Evolutionary conservation across 2,329 filamentous ascomycete species (phyloP).

Genomic region (Colletotrichum sp.): DNA sequence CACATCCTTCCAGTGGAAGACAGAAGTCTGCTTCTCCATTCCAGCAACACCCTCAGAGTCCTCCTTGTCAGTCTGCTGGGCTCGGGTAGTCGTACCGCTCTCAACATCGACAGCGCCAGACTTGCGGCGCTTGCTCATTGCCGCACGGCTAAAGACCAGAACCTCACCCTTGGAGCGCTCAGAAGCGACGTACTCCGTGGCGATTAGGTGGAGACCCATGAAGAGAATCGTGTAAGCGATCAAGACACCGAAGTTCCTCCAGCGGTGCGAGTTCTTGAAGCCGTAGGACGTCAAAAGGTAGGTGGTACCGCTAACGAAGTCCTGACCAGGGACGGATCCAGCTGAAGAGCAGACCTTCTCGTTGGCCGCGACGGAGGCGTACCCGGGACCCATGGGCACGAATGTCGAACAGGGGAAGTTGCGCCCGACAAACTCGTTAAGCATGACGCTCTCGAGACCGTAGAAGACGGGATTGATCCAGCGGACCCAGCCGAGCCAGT

Average conservation of each 20-base stretch:
- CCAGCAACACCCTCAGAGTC: constrained; percentile 19
- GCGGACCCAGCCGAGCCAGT: constrained; percentile 59
- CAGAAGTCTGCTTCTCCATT: constrained; percentile 56
- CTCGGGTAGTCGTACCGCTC: not conserved
- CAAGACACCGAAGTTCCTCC: constrained; percentile 63
- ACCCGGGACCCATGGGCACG: constrained; percentile 30
- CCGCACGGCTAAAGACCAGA: constrained; percentile 2
- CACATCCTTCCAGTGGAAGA: constrained; percentile 76
- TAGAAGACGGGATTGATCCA: constrained; percentile 70
- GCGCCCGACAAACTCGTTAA: constrained; percentile 63
- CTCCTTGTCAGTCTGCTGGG: not conserved
- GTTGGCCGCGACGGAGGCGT: constrained; percentile 25
- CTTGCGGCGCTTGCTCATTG: constrained; percentile 24
- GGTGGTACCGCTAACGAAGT: constrained; percentile 47
- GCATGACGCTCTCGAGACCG: constrained; percentile 66
- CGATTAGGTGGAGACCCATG: not conserved
- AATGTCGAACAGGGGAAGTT: constrained; percentile 49
- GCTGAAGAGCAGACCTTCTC: constrained; percentile 51
- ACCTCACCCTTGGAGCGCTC: constrained; percentile 12
- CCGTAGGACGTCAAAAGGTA: constrained; percentile 53
- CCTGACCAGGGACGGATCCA: constrained; percentile 50
- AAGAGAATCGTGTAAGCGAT: constrained; percentile 12
- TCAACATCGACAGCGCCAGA: not conserved
- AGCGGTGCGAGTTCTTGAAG: constrained; percentile 53
- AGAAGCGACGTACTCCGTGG: not conserved